phyloP scores from a whole-genome alignment of 192 early-diverging fungal species.

The Fimicolochytrium jonesii region DNA sequence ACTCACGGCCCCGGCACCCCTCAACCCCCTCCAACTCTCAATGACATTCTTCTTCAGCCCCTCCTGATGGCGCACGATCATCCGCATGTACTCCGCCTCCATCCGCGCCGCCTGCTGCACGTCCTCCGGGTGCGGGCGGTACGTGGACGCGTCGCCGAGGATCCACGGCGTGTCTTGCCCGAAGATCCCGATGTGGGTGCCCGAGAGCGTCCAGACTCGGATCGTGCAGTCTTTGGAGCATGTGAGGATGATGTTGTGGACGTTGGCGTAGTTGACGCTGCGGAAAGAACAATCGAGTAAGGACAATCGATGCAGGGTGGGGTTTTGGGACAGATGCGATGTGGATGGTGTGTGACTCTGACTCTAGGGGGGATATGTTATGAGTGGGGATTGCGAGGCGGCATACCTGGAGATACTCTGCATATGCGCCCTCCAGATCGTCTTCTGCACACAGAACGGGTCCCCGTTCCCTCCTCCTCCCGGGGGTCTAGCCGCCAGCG shows the following conservation, averaged over 20 bases:
- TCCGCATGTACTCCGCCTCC: constrained; percentile 36
- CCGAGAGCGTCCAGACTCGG: constrained; percentile 44
- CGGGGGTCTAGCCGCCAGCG: background rate
- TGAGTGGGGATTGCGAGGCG: too few species aligned
- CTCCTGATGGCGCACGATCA: constrained; percentile 34
- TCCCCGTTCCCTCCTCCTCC: too few species aligned
- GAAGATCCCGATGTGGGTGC: constrained; percentile 51
- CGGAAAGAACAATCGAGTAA: background rate
- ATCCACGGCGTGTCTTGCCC: constrained; percentile 50
- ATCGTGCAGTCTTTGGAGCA: constrained; percentile 45
- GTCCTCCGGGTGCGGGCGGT: constrained; percentile 35
- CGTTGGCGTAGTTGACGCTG: constrained; percentile 40
- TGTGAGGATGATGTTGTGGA: constrained; percentile 43
- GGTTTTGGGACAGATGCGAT: too few species aligned
- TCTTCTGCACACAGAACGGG: constrained; percentile 17
- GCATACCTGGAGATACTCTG: constrained; percentile 47
- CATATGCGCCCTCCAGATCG: constrained; percentile 44
- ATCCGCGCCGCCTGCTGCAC: constrained; percentile 32
- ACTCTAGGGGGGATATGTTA: too few species aligned
- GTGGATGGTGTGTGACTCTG: too few species aligned
- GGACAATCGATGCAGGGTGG: too few species aligned
- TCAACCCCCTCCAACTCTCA: constrained; percentile 40
- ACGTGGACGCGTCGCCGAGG: constrained; percentile 42
- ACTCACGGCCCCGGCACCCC: background rate
- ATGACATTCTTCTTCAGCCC: constrained; percentile 43